Evolutionary conservation across 2,329 filamentous ascomycete genomes (phyloP).

Genomic region (Cercospora berteroae): DNA sequence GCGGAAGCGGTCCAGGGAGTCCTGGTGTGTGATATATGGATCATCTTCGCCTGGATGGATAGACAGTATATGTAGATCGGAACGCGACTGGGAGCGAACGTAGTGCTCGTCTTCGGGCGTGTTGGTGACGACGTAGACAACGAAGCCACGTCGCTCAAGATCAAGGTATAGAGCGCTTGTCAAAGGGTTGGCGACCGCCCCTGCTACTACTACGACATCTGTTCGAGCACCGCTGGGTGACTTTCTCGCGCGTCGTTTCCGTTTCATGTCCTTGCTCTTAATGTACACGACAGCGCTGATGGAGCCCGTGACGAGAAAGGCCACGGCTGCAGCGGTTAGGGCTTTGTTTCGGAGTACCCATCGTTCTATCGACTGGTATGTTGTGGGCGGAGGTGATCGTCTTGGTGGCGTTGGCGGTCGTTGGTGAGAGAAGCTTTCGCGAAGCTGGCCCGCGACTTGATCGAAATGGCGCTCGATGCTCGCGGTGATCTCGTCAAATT

Average conservation of each 20-base stretch:
- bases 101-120: slow-evolving; percentile 80
- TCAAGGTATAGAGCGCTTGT: slow-evolving; percentile 81
- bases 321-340: slow-evolving; percentile 66
- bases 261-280: slow-evolving; percentile 59
- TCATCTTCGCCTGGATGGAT: slow-evolving; percentile 61
- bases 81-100: slow-evolving; percentile 71
- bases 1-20: slow-evolving; percentile 66
- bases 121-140: slow-evolving; percentile 86
- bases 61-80: slow-evolving; percentile 77
- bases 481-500: slow-evolving; percentile 64
- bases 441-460: slow-evolving; percentile 66
- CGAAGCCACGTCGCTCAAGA: slow-evolving; percentile 85
- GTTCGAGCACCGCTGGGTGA: slow-evolving; percentile 79
- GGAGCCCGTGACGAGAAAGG: slow-evolving; percentile 65
- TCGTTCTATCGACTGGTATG: slow-evolving; percentile 59
- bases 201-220: slow-evolving; percentile 85
- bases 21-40: slow-evolving; percentile 64
- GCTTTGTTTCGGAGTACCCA: slow-evolving; percentile 75
- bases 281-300: slow-evolving; percentile 51
- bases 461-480: slow-evolving; percentile 81
- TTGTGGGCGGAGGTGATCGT: slow-evolving; percentile 44
- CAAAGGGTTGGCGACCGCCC: slow-evolving; percentile 80
- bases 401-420: slow-evolving; percentile 38
- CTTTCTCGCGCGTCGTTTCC: slow-evolving; percentile 71
- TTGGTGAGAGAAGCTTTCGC: slow-evolving; percentile 69